Evolutionary conservation across 2,329 filamentous ascomycete species (phyloP).

Genomic region (Aspergillus alliaceus): DNA sequence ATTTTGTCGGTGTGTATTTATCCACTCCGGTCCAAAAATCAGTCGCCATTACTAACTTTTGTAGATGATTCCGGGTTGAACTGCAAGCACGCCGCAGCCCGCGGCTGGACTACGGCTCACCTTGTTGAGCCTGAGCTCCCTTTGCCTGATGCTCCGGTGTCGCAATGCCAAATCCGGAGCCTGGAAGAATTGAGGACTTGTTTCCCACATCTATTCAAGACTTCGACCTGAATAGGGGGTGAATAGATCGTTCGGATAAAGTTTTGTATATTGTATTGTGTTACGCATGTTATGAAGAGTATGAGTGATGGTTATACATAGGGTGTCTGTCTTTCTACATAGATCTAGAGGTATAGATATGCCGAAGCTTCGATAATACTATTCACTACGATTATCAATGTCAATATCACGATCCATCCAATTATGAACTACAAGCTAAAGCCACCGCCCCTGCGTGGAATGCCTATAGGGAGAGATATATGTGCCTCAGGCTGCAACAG

Average conservation of each 20-base stretch:
- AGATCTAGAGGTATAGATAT: not conserved
- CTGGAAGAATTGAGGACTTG: conserved; percentile 72
- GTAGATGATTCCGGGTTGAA: conserved; percentile 82
- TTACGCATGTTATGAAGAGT: conserved; percentile 10
- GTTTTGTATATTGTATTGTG: not conserved
- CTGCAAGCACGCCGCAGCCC: conserved; percentile 70
- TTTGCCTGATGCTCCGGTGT: conserved; percentile 63
- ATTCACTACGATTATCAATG: not conserved
- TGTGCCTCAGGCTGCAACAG: conserved; percentile 13
- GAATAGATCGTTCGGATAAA: not conserved
- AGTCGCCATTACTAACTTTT: not conserved
- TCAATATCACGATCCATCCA: not conserved
- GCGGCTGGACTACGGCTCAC: conserved; percentile 86
- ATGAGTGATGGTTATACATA: not conserved
- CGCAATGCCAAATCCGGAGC: conserved; percentile 72
- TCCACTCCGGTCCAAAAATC: not conserved
- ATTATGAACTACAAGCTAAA: not conserved
- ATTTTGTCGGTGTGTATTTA: conserved; percentile 75
- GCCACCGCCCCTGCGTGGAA: too few species aligned
- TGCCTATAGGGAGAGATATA: not conserved
- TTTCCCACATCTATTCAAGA: conserved; percentile 85
- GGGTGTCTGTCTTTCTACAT: not conserved
- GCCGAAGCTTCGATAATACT: too few species aligned
- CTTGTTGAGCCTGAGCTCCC: conserved; percentile 75
- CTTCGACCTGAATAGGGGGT: not conserved